phyloP scores from a whole-genome alignment of 208 protist genomes.

The Sergeia podlipaevii region DNA sequence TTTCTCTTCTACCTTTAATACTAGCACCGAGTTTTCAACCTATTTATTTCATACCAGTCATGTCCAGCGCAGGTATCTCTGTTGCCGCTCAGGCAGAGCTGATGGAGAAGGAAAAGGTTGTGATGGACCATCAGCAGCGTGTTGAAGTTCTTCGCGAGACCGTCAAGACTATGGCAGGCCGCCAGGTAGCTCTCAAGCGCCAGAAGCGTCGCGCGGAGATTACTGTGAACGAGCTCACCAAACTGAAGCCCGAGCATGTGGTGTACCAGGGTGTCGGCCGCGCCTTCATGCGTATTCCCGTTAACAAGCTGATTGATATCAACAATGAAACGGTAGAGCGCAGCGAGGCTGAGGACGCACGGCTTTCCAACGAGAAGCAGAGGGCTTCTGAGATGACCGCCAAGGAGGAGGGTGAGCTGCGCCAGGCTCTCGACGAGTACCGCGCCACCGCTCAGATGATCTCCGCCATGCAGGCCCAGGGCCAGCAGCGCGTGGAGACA shows the following conservation, averaged over 20 bases:
- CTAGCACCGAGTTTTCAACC: background rate
- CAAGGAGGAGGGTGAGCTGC: slow-evolving; percentile 76
- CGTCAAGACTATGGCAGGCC: slow-evolving; percentile 79
- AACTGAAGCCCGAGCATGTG: slow-evolving; percentile 54
- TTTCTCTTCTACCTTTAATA: slow-evolving; percentile 7
- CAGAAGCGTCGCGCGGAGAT: slow-evolving; percentile 69
- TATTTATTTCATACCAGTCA: background rate
- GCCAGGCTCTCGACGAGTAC: slow-evolving; percentile 60
- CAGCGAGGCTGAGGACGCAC: slow-evolving; percentile 73
- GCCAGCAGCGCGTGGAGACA: slow-evolving; percentile 17
- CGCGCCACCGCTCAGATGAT: slow-evolving; percentile 47
- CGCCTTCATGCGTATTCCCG: slow-evolving; percentile 61
- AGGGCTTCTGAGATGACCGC: slow-evolving; percentile 58
- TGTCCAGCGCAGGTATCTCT: slow-evolving; percentile 44
- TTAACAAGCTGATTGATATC: slow-evolving; percentile 62
- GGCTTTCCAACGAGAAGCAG: slow-evolving; percentile 80
- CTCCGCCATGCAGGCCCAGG: slow-evolving; percentile 22
- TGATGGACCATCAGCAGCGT: slow-evolving; percentile 82
- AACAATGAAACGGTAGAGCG: slow-evolving; percentile 66
- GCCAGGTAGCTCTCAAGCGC: slow-evolving; percentile 64
- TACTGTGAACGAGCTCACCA: slow-evolving; percentile 70
- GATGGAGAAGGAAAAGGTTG: slow-evolving; percentile 87
- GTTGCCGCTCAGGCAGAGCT: slow-evolving; percentile 77
- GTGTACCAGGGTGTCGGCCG: slow-evolving; percentile 84
- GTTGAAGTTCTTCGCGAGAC: slow-evolving; percentile 66